Conservation (phyloP, 768 basidiomycete genomes). For the Tricholoma furcatifolium region DNA sequence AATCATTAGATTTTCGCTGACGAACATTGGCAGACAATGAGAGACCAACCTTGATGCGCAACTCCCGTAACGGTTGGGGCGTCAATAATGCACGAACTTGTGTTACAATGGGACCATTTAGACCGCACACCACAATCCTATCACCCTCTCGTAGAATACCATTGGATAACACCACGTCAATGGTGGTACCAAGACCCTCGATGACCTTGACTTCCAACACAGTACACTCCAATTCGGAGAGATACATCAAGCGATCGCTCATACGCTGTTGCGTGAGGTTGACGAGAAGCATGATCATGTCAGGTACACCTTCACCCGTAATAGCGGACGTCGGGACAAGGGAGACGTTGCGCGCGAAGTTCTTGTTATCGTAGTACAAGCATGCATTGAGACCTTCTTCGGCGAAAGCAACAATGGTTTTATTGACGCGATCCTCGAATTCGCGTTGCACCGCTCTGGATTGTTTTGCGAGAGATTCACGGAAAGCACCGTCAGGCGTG, state of each 20-base stretch:
- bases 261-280: constrained; percentile 97
- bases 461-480: constrained; percentile 86
- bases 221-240: constrained; percentile 95
- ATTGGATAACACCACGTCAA: constrained; percentile 83
- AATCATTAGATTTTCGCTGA: constrained; percentile 2
- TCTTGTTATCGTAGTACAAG: constrained; percentile 98
- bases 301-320: constrained; percentile 97
- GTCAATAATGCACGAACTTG: constrained; percentile 92
- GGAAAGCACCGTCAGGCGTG: constrained; percentile 91
- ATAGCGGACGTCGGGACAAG: constrained; percentile 97
- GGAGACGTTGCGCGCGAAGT: constrained; percentile 89
- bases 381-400: constrained; percentile 95
- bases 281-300: constrained; percentile 98
- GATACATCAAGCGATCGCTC: constrained; percentile 97
- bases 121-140: constrained; percentile 91
- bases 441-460: constrained; percentile 77
- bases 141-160: constrained; percentile 91
- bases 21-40: not conserved
- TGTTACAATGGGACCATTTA: constrained; percentile 96
- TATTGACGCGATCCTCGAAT: constrained; percentile 84
- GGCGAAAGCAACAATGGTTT: constrained; percentile 92
- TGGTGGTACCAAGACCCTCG: constrained; percentile 96
- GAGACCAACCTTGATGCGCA: constrained; percentile 83
- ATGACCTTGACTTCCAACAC: constrained; percentile 94
- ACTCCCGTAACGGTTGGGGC: constrained; percentile 92